Evolutionary conservation across 805 yeast species (phyloP), one percentile per base, ranked within the genome.

Genomic region (Wickerhamiella allomyrinae): DNA sequence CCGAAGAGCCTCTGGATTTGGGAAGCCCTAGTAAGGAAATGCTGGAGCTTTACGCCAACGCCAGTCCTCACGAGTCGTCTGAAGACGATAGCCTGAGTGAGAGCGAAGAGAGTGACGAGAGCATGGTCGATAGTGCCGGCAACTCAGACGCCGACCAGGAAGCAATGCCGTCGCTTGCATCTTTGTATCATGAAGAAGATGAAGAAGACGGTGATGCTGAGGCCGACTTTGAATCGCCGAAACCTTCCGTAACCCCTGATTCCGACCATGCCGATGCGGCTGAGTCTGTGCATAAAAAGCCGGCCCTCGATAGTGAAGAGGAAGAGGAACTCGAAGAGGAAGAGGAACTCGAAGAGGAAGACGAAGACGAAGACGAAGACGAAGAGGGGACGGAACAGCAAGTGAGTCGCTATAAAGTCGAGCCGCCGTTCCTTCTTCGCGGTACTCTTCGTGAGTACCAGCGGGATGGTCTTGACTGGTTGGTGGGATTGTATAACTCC

Each of bases 381-480:
- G 48, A 40, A n/a, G 36, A 34, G 6, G 22, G 9, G 9, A 17
- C 3, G 15, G 35, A 15, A 3, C 20, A 13, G 27, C 38, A 36
- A 29, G 43, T 13, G 27, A 48, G 39, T 9, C 40, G 34, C 20
- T 49, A 53, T 37, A 46, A 47, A 7, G 55, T 86, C 7, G 85
- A 91, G 0, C 55, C 73, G 3, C 97, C 97, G 0, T 67, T 76
- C 11, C 46, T 69, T 8, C 64, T 91, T 20, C 70, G 86, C 47
- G 99, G 97, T 21, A 74, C 76, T 0, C 65, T 91, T 41, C 76
- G 99, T 58, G 83, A 76, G 7, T 91, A 91, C 54, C 99, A 91
- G 58, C 89, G 86, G 44, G 94, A 85, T 59, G 99, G 99, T 46
- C 68, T 91, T 29, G 93, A 91, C 51, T 91, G 99, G 99, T 65